Percentiles rank a stretch among this genome's conserved stretches.
These are phyloP conservation scores for Madurella fahalii DNA, from an alignment of 2,329 filamentous ascomycete species.

Conservation along the genomic window DNA sequence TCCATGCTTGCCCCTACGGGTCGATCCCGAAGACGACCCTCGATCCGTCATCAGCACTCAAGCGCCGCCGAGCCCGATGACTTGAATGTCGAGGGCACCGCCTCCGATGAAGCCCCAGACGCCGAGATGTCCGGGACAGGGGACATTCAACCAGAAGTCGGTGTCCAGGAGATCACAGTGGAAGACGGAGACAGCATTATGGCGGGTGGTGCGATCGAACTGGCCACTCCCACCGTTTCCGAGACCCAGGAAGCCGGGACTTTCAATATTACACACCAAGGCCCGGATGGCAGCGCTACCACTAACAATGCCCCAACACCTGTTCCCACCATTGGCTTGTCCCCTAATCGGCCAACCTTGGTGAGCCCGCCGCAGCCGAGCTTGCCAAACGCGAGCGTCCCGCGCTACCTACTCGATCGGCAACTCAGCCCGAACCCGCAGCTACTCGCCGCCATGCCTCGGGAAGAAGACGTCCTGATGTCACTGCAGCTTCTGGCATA, in stretches of 20 bases:
- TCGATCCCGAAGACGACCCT: conserved; percentile 67
- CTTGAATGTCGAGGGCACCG: conserved; percentile 75
- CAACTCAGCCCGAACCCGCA: conserved; percentile 65
- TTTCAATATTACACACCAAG: conserved; percentile 89
- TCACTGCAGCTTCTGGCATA: conserved; percentile 94
- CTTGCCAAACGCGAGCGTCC: conserved; percentile 65
- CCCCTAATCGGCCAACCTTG: conserved; percentile 66
- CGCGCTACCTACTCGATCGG: conserved; percentile 75
- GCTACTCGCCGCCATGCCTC: conserved; percentile 84
- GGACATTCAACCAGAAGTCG: conserved; percentile 76
- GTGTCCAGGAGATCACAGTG: conserved; percentile 76
- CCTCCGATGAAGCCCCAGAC: conserved; percentile 72
- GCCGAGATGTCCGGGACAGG: conserved; percentile 75
- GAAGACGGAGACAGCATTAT: conserved; percentile 78
- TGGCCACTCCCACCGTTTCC: conserved; percentile 74
- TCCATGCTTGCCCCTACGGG: conserved; percentile 50
- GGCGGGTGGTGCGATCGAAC: conserved; percentile 66
- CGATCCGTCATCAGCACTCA: conserved; percentile 85
- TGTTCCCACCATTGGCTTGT: conserved; percentile 66
- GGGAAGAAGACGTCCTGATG: conserved; percentile 97
- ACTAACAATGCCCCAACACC: conserved; percentile 65
- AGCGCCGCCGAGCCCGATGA: conserved; percentile 81
- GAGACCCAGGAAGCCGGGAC: conserved; percentile 84
- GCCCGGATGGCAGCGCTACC: conserved; percentile 77
- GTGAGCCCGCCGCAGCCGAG: conserved; percentile 71